Conservation (phyloP, 1,284 basidiomycete species). For the Mycosarcoma mackinlayi region DNA sequence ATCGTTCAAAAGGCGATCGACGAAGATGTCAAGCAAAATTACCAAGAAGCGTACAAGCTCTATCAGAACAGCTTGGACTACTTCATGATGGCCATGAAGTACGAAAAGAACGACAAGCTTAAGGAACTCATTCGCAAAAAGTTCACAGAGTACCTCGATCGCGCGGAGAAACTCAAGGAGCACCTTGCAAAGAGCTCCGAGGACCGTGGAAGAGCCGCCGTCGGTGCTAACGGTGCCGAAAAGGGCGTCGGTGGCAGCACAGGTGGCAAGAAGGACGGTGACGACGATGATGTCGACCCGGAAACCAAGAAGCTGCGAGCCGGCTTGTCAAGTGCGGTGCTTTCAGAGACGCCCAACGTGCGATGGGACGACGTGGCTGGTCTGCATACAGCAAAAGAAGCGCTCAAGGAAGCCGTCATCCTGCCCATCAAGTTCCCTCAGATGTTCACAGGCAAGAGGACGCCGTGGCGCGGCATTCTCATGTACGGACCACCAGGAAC, state of each 20-base stretch:
- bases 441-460: slow-evolving; percentile 96
- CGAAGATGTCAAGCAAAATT: slow-evolving; percentile 92
- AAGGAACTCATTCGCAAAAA: slow-evolving; percentile 88
- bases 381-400: slow-evolving; percentile 90
- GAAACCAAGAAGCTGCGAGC: slow-evolving; percentile 95
- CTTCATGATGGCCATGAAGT: slow-evolving; percentile 91
- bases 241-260: slow-evolving; percentile 75
- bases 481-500: slow-evolving; percentile 80
- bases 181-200: slow-evolving; percentile 72
- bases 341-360: slow-evolving; percentile 94
- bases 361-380: slow-evolving; percentile 99
- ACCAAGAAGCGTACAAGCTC: slow-evolving; percentile 90
- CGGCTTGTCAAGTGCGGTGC: slow-evolving; percentile 85
- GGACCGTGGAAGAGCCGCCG: slow-evolving; percentile 79
- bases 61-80: slow-evolving; percentile 92
- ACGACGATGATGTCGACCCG: slow-evolving; percentile 81
- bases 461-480: slow-evolving; percentile 94
- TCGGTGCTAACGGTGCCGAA: slow-evolving; percentile 78
- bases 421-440: slow-evolving; percentile 98
- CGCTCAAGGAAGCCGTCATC: slow-evolving; percentile 97
- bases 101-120: slow-evolving; percentile 95
- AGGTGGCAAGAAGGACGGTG: slow-evolving; percentile 77
- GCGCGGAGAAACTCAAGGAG: slow-evolving; percentile 91
- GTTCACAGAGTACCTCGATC: slow-evolving; percentile 89
- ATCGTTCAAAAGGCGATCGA: slow-evolving; percentile 95